These are phyloP conservation scores for Hamamelis virginiana DNA, from an alignment of 164 flowering plant genomes.

Conservation along the genomic window DNA sequence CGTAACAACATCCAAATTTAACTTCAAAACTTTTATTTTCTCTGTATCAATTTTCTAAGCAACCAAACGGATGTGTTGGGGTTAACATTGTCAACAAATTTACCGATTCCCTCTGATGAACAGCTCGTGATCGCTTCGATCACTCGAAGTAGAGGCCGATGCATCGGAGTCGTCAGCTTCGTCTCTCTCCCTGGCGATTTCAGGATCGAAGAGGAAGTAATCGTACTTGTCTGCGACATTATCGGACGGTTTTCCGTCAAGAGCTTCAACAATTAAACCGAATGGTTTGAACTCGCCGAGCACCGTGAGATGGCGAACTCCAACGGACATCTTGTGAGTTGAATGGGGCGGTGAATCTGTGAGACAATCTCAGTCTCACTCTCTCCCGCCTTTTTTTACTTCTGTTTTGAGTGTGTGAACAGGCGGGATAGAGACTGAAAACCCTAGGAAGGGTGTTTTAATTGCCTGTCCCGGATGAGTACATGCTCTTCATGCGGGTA, in stretches of 20 bases:
- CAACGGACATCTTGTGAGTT: slow-evolving; percentile 39
- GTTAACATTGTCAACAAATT: background rate
- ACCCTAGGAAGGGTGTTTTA: background rate
- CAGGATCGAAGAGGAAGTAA: slow-evolving; percentile 76
- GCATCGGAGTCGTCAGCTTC: slow-evolving; percentile 29
- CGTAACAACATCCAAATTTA: background rate
- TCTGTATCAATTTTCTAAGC: background rate
- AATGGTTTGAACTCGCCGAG: slow-evolving; percentile 93
- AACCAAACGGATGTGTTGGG: background rate
- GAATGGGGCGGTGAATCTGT: background rate
- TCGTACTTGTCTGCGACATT: slow-evolving; percentile 42
- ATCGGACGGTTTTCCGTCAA: slow-evolving; percentile 68
- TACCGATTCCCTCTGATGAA: slow-evolving; percentile 88
- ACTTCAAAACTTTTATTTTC: background rate
- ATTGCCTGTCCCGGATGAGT: too few species aligned
- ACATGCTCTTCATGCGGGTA: too few species aligned
- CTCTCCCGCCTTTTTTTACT: slow-evolving; percentile 26
- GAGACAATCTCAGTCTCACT: too few species aligned
- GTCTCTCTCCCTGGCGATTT: slow-evolving; percentile 44
- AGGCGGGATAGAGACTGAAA: background rate
- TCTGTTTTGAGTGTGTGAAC: background rate
- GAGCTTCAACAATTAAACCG: slow-evolving; percentile 78
- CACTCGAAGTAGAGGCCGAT: slow-evolving; percentile 29
- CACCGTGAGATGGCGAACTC: slow-evolving; percentile 62
- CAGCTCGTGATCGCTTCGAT: slow-evolving; percentile 77